A percentile compares a stretch with the other conserved stretches of the same genome.
Evolutionary conservation across 495 filamentous ascomycete species (phyloP).

Genomic region (Penicillium atrosanguineum): DNA sequence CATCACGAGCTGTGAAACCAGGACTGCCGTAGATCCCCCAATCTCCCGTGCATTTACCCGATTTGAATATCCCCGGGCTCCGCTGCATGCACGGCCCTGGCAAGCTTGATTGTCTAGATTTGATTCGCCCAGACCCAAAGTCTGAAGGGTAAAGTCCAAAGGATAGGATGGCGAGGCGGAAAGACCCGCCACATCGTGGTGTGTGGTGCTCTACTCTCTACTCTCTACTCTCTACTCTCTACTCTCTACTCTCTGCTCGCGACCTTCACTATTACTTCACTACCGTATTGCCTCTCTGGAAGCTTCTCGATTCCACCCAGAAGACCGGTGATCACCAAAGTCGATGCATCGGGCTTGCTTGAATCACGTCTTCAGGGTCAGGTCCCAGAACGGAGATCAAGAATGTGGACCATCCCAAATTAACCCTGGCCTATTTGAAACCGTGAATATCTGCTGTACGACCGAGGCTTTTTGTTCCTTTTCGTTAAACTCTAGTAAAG

Average conservation of each 20-base stretch:
- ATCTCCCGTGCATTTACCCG: slow-evolving; percentile 26
- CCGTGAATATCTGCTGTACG: neutral
- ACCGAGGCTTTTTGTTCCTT: slow-evolving; percentile 10
- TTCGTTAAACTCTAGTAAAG: slow-evolving; percentile 2
- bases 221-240: too few species aligned
- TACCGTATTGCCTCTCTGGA: too few species aligned
- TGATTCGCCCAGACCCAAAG: neutral
- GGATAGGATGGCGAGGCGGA: neutral
- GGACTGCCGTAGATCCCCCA: neutral
- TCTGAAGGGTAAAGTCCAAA: neutral
- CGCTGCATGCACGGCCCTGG: neutral
- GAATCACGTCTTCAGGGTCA: neutral
- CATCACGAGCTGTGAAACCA: slow-evolving; percentile 22
- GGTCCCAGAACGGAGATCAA: slow-evolving; percentile 5
- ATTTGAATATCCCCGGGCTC: slow-evolving; percentile 15
- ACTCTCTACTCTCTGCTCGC: too few species aligned
- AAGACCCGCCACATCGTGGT: too few species aligned
- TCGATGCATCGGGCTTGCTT: slow-evolving; percentile 13
- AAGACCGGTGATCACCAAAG: slow-evolving; percentile 11
- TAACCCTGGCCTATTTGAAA: neutral
- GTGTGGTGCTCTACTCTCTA: too few species aligned
- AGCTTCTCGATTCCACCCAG: too few species aligned
- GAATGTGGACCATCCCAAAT: slow-evolving; percentile 2
- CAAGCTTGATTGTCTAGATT: neutral
- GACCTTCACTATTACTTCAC: too few species aligned